Conservation (phyloP, 352 stramenopile species). For the Aphanomyces cochlioides region DNA sequence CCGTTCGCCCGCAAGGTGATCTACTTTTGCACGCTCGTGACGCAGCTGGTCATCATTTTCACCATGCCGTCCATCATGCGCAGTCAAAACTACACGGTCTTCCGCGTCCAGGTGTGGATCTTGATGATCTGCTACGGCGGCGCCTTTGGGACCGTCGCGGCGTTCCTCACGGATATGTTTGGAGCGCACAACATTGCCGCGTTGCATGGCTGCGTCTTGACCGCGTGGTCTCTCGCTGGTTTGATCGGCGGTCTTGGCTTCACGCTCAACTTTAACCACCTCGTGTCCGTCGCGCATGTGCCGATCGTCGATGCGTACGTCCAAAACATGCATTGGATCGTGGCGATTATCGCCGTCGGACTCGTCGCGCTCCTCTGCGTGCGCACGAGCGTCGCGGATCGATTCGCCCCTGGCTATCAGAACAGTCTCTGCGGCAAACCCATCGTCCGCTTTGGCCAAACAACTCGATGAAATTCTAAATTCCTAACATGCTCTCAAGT, state of each 20-base stretch:
- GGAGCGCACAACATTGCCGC: slow-evolving; percentile 60
- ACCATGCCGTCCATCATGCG: slow-evolving; percentile 54
- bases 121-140: slow-evolving; percentile 51
- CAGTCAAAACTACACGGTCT: slow-evolving; percentile 51
- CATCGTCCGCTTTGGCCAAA: not conserved
- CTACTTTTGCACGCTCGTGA: slow-evolving; percentile 54
- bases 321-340: slow-evolving; percentile 58
- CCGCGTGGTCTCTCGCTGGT: slow-evolving; percentile 67
- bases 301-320: slow-evolving; percentile 54
- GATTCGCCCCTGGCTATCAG: slow-evolving; percentile 61
- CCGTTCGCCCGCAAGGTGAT: slow-evolving; percentile 46
- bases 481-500: too few relatives aligned
- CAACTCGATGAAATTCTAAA: not conserved
- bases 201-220: slow-evolving; percentile 72
- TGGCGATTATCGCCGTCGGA: slow-evolving; percentile 52
- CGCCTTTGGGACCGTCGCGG: slow-evolving; percentile 33
- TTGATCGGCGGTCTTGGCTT: slow-evolving; percentile 70
- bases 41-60: slow-evolving; percentile 58
- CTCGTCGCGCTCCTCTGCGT: slow-evolving; percentile 58
- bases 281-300: slow-evolving; percentile 21
- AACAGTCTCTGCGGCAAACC: slow-evolving; percentile 34
- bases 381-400: slow-evolving; percentile 57
- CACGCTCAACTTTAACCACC: slow-evolving; percentile 47
- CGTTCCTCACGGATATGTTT: slow-evolving; percentile 35
- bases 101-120: slow-evolving; percentile 59